Conservation (phyloP, 805 yeast species). For the Lipomyces starkeyi region DNA sequence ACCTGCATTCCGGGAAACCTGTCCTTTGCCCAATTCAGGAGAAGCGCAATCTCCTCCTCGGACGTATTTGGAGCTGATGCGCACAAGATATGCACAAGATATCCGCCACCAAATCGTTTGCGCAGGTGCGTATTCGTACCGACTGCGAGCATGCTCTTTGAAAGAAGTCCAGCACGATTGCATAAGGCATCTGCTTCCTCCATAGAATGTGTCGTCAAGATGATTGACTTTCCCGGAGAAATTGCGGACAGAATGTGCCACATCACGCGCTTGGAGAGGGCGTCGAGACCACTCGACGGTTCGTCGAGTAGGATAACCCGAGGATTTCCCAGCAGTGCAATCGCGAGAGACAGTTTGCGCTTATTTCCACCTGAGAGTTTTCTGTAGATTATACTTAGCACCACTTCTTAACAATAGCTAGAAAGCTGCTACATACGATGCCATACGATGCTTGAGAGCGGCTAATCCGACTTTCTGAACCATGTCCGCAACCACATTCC, state of each 20-base stretch:
- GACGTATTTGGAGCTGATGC: background rate
- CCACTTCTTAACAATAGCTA: background rate
- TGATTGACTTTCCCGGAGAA: slow-evolving; percentile 42
- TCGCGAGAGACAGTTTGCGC: slow-evolving; percentile 45
- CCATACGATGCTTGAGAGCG: slow-evolving; percentile 42
- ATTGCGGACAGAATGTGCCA: slow-evolving; percentile 44
- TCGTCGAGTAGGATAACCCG: slow-evolving; percentile 46
- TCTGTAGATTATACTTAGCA: background rate
- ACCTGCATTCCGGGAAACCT: slow-evolving; percentile 12
- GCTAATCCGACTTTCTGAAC: slow-evolving; percentile 45
- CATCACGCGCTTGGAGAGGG: slow-evolving; percentile 47
- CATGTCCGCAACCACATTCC: slow-evolving; percentile 40
- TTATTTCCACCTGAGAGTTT: slow-evolving; percentile 47
- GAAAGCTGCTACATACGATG: slow-evolving; percentile 22
- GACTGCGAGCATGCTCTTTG: slow-evolving; percentile 42
- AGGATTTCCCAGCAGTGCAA: slow-evolving; percentile 46
- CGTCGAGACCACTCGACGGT: slow-evolving; percentile 49
- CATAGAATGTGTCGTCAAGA: slow-evolving; percentile 48
- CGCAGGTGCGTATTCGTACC: slow-evolving; percentile 42
- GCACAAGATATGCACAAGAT: slow-evolving; percentile 43
- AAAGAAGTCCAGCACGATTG: slow-evolving; percentile 44
- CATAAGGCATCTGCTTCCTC: slow-evolving; percentile 48
- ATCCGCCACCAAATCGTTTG: slow-evolving; percentile 38
- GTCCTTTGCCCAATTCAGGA: slow-evolving; percentile 37
- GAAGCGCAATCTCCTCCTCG: background rate